Conservation (phyloP, 2,329 filamentous ascomycete species). For the Helotiales sp. region DNA sequence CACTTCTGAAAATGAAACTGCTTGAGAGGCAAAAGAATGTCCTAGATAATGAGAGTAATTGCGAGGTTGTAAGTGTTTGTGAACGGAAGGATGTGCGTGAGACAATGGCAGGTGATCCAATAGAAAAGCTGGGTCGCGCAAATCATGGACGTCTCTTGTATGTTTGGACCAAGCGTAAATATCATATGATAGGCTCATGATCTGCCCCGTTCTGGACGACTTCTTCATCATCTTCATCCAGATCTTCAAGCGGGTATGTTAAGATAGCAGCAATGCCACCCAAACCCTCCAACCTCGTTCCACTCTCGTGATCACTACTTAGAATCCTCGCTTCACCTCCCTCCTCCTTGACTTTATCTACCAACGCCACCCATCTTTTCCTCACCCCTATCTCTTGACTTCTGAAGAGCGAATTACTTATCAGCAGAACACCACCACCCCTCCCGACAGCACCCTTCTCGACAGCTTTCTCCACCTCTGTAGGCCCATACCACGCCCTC, state of each 20-base stretch:
- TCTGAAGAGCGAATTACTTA: slow-evolving; percentile 86
- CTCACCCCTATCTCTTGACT: slow-evolving; percentile 76
- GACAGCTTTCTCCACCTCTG: slow-evolving; percentile 79
- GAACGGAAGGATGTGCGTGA: too few relatives aligned
- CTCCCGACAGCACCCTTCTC: slow-evolving; percentile 85
- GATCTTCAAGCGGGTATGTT: slow-evolving; percentile 81
- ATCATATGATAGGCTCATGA: slow-evolving; percentile 12
- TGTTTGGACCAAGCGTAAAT: neutral
- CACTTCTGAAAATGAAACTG: too few relatives aligned
- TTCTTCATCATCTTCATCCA: slow-evolving; percentile 67
- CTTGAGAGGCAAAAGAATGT: too few relatives aligned
- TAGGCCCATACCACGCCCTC: slow-evolving; percentile 85
- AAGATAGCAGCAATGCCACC: slow-evolving; percentile 88
- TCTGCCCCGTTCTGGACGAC: slow-evolving; percentile 6
- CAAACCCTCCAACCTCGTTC: slow-evolving; percentile 76
- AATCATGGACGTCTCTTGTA: too few relatives aligned
- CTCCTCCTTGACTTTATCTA: slow-evolving; percentile 83
- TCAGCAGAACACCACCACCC: slow-evolving; percentile 79
- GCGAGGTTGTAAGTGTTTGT: too few relatives aligned
- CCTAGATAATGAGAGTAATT: too few relatives aligned
- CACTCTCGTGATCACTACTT: slow-evolving; percentile 93
- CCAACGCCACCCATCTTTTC: slow-evolving; percentile 78
- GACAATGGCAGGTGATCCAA: too few relatives aligned
- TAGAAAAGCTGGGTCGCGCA: too few relatives aligned
- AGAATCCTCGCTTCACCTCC: slow-evolving; percentile 88